Evolutionary conservation across 345 rosid genomes (phyloP).

Genomic region (Pistacia integerrima): DNA sequence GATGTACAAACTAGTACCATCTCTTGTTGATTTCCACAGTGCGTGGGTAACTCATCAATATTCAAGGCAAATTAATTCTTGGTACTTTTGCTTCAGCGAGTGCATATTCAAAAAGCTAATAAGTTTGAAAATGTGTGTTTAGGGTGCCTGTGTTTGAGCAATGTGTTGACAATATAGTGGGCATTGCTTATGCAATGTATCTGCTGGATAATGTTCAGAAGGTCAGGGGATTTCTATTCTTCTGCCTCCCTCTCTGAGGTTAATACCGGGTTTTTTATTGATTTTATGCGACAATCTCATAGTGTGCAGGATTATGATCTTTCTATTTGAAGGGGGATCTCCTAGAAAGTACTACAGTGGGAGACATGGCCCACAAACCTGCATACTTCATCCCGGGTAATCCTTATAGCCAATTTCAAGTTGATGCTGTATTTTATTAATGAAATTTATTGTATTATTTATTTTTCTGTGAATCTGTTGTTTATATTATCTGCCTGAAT

Average conservation of each 20-base stretch:
- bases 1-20: no score
- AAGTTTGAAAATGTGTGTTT: conserved; percentile 10
- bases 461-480: not conserved
- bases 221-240: conserved; percentile 50
- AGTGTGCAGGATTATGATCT: conserved; percentile 47
- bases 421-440: not conserved
- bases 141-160: conserved; percentile 99
- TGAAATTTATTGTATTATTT: not conserved
- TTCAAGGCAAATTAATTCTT: conserved; percentile 43
- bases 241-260: conserved; percentile 11
- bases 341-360: conserved; percentile 77
- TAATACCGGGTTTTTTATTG: conserved; percentile 31
- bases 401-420: conserved; percentile 5
- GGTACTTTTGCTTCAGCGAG: conserved; percentile 12
- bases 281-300: conserved; percentile 36
- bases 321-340: conserved; percentile 94
- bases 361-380: conserved; percentile 94
- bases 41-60: no score
- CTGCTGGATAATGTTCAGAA: conserved; percentile 89
- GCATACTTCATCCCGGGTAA: conserved; percentile 98
- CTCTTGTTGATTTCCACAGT: no score
- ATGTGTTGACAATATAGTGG: conserved; percentile 95
- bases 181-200: conserved; percentile 99
- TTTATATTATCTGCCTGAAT: no score
- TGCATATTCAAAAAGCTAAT: not conserved